phyloP scores from a whole-genome alignment of 176 grass and related monocot genomes.

The Paspalum notatum region DNA sequence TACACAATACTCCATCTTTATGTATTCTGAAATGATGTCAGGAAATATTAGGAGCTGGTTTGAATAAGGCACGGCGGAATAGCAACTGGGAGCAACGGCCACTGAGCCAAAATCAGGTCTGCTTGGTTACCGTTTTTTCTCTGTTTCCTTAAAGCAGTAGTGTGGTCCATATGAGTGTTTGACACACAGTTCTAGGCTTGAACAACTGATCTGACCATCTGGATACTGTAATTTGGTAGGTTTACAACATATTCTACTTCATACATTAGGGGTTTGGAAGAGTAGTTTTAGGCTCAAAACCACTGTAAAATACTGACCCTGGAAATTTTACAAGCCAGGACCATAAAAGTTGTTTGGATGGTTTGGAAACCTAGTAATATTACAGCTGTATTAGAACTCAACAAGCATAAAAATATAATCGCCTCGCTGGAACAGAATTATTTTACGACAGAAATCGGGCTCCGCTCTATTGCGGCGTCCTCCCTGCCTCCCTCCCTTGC shows the following conservation, averaged over 20 bases:
- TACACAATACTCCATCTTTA: not conserved
- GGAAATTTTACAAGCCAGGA: too few relatives aligned
- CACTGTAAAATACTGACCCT: too few relatives aligned
- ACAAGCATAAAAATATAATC: too few relatives aligned
- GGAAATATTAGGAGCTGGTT: slow-evolving; percentile 88
- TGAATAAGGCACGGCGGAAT: slow-evolving; percentile 85
- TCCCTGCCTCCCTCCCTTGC: too few relatives aligned
- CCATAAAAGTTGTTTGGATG: too few relatives aligned
- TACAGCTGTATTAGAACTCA: too few relatives aligned
- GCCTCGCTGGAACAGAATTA: too few relatives aligned
- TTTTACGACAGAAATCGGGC: too few relatives aligned
- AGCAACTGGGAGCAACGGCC: slow-evolving; percentile 94
- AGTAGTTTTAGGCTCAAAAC: too few relatives aligned
- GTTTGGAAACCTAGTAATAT: too few relatives aligned
- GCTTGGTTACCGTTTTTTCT: slow-evolving; percentile 10
- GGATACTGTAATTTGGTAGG: not conserved
- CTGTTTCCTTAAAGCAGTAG: slow-evolving; percentile 1
- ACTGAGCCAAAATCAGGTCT: slow-evolving; percentile 86
- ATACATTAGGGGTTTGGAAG: not conserved
- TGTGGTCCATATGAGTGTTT: slow-evolving; percentile 8
- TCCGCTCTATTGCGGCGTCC: too few relatives aligned
- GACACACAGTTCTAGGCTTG: not conserved
- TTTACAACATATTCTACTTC: not conserved
- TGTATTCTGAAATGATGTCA: slow-evolving; percentile 39
- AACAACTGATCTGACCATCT: slow-evolving; percentile 10